phyloP scores from a whole-genome alignment of 768 basidiomycete species.

The Russula sp. region DNA sequence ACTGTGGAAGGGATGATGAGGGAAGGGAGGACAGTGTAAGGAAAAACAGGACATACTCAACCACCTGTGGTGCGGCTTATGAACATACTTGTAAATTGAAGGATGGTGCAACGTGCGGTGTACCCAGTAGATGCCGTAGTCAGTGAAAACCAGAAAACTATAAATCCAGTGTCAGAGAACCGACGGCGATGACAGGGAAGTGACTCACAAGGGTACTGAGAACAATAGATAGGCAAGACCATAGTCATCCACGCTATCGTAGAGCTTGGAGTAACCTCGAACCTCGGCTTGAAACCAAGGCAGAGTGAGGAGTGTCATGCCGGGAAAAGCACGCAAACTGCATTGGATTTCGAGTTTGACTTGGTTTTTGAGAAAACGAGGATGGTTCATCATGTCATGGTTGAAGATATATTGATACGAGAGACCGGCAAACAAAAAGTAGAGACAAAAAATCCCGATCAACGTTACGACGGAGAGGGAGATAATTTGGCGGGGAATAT shows the following conservation, averaged over 20 bases:
- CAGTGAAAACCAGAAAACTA: slow-evolving; percentile 84
- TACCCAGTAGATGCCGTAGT: slow-evolving; percentile 95
- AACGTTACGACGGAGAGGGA: slow-evolving; percentile 72
- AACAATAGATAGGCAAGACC: slow-evolving; percentile 69
- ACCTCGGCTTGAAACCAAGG: slow-evolving; percentile 96
- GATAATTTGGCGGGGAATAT: slow-evolving; percentile 71
- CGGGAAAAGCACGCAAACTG: slow-evolving; percentile 75
- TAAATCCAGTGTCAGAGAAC: slow-evolving; percentile 22
- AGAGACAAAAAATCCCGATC: slow-evolving; percentile 78
- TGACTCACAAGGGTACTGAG: slow-evolving; percentile 64
- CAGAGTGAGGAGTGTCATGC: slow-evolving; percentile 78
- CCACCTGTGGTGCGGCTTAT: slow-evolving; percentile 99
- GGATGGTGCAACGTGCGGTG: slow-evolving; percentile 89
- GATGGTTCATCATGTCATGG: slow-evolving; percentile 92
- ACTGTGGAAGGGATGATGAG: slow-evolving; percentile 46
- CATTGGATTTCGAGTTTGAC: slow-evolving; percentile 72
- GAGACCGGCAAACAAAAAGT: slow-evolving; percentile 82
- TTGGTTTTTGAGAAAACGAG: slow-evolving; percentile 89
- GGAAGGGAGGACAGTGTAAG: neutral
- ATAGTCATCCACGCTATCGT: slow-evolving; percentile 74
- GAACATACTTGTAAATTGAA: slow-evolving; percentile 79
- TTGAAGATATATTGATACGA: slow-evolving; percentile 90
- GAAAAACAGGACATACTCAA: slow-evolving; percentile 58
- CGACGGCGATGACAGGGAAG: neutral
- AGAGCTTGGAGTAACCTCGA: slow-evolving; percentile 76